Conservation (phyloP, 345 rosid species). For the Brassica juncea region DNA sequence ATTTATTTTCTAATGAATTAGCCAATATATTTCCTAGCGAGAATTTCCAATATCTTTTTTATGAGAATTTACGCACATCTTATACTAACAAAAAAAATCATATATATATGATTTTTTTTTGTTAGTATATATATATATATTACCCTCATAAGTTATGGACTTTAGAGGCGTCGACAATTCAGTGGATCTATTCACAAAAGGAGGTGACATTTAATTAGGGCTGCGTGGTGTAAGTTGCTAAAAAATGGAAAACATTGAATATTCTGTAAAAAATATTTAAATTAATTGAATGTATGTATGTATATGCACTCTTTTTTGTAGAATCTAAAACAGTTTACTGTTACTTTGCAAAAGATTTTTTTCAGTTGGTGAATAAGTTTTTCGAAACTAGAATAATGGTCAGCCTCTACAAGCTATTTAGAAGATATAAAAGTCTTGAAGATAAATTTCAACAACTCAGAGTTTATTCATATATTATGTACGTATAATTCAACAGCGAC, state of each 20-base stretch:
- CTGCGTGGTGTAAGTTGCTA: constrained; percentile 29
- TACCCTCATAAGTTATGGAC: constrained; percentile 36
- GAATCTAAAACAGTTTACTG: too few species aligned
- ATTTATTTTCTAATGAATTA: not conserved
- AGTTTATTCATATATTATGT: too few species aligned
- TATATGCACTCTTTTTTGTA: not conserved
- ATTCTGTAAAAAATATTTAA: not conserved
- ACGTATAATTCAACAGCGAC: too few species aligned
- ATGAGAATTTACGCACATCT: not conserved
- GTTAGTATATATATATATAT: not conserved
- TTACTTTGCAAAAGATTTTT: too few species aligned
- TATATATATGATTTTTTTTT: too few species aligned
- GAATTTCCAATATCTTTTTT: not conserved
- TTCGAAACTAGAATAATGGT: too few species aligned
- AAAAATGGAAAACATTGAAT: constrained; percentile 1
- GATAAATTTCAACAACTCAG: too few species aligned
- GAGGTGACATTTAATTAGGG: constrained; percentile 36
- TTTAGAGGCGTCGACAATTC: constrained; percentile 34
- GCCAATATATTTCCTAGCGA: not conserved
- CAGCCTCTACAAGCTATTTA: too few species aligned
- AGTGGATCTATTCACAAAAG: constrained; percentile 39
- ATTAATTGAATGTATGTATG: not conserved
- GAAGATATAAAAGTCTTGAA: too few species aligned
- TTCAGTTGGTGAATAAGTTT: too few species aligned
- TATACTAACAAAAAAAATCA: not conserved